Base-by-base conservation (phyloP, 2,329 filamentous ascomycete genomes). In the Pestalotiopsis sp. region DNA sequence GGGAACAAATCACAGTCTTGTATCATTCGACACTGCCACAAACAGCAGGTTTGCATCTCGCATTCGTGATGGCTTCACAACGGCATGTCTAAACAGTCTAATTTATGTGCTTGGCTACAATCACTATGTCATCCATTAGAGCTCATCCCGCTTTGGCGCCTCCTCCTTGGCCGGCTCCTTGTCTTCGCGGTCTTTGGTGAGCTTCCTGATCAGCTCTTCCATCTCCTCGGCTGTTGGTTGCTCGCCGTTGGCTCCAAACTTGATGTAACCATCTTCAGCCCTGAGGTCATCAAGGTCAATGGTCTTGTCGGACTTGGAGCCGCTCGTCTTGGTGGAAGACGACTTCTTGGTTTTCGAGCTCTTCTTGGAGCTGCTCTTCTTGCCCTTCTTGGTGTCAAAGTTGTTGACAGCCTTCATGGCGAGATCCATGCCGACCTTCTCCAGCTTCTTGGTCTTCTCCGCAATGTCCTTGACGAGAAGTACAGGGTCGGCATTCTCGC, bases 401-500 rank as follows among this genome's bases (percentile, higher is more conserved):
- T 85, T 85, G 73, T 84, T 86, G 74, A 92, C 88, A 68, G 88
- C 88, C 83, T 90, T 92, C 84, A 91, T 88, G 67, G 94, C 86
- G 63, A 95, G 85, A 27, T 94, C 89, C 78, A 91, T 87, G 74
- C 89, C 88, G 4, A 86, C 88, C 77, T 92, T 90, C 77, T 92
- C 89, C 6, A 98, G 86, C 78, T 92, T 89, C 74, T 90, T 89
- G 17, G 90, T 86, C 80, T 91, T 92, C 27, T 84, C 85, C 69
- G 89, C 83, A 38, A 97, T 80, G 36, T 97, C 95, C 76, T 91
- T 90, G 72, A 90, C 83, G 0, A 91, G 86, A 9, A 97, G 84
- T 6, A 91, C 90, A 0, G 94, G 93, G 72, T 98, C 90, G 11
- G 94, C 93, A 2, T 90, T 90, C 2, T 85, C 81, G 17, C 86